Conservation (phyloP, 306 rosid genomes). For the Medicago ruthenica region DNA sequence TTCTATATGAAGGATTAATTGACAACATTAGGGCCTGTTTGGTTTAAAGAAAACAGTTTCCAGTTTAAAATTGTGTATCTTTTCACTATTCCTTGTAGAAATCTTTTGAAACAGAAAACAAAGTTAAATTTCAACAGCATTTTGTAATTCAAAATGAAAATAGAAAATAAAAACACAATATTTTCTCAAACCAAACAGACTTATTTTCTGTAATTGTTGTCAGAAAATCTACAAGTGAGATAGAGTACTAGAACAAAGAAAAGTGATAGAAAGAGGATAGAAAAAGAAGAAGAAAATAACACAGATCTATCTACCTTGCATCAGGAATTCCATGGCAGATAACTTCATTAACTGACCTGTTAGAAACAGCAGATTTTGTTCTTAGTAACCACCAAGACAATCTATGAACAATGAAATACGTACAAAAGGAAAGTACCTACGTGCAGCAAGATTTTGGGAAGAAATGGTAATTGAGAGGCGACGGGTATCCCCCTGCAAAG, state of each 20-base stretch:
- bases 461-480: constrained; percentile 90
- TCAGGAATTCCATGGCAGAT: constrained; percentile 99
- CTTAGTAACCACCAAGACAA: constrained; percentile 33
- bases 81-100: not conserved
- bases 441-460: constrained; percentile 99
- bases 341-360: constrained; percentile 97
- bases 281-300: not conserved
- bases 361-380: constrained; percentile 35
- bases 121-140: not conserved
- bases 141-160: constrained; percentile 1
- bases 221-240: constrained; percentile 10
- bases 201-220: not conserved
- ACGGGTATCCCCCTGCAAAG: constrained; percentile 91
- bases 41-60: not conserved
- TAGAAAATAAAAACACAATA: not conserved
- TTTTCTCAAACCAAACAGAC: constrained; percentile 10
- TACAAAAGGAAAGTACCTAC: constrained; percentile 72
- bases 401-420: constrained; percentile 23
- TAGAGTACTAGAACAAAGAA: not conserved
- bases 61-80: not conserved
- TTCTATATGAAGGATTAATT: not conserved
- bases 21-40: not conserved
- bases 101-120: not conserved
- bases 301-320: constrained; percentile 64
- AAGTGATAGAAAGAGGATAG: not conserved